Conservation (phyloP, 2,329 filamentous ascomycete genomes). For the Xylariaceae sp. region DNA sequence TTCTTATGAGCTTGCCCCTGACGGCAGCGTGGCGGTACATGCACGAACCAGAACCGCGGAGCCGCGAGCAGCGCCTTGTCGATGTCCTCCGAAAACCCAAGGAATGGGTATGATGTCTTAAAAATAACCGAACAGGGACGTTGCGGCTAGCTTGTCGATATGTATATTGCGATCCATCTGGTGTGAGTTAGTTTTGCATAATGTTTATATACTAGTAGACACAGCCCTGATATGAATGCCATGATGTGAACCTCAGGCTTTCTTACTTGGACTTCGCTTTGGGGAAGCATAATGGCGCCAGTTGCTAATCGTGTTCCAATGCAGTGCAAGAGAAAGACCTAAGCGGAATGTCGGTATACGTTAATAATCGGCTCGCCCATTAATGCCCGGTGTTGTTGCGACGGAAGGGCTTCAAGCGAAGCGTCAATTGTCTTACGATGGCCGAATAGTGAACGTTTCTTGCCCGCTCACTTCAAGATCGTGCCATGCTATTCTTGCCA, state of each 20-base stretch:
- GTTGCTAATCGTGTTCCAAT: too few species aligned
- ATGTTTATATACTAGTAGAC: constrained; percentile 4
- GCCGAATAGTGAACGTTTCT: too few species aligned
- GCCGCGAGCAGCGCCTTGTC: constrained; percentile 73
- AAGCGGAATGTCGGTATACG: too few species aligned
- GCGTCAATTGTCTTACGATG: too few species aligned
- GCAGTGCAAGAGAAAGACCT: too few species aligned
- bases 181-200: constrained; percentile 2
- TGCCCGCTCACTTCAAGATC: too few species aligned
- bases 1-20: constrained; percentile 91
- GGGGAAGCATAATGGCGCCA: too few species aligned
- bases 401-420: too few species aligned
- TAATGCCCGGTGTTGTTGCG: too few species aligned
- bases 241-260: not conserved
- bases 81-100: constrained; percentile 63
- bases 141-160: not conserved
- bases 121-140: not conserved
- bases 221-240: not conserved
- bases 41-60: constrained; percentile 74
- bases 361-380: too few species aligned
- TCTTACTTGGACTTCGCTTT: not conserved
- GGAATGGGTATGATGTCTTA: constrained; percentile 57
- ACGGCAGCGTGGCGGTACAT: constrained; percentile 96
- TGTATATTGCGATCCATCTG: not conserved
- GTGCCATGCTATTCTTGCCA: too few species aligned